These are phyloP conservation scores for Pseudocercospora crystallina DNA, from an alignment of 2,329 filamentous ascomycete genomes.

Conservation along the genomic window DNA sequence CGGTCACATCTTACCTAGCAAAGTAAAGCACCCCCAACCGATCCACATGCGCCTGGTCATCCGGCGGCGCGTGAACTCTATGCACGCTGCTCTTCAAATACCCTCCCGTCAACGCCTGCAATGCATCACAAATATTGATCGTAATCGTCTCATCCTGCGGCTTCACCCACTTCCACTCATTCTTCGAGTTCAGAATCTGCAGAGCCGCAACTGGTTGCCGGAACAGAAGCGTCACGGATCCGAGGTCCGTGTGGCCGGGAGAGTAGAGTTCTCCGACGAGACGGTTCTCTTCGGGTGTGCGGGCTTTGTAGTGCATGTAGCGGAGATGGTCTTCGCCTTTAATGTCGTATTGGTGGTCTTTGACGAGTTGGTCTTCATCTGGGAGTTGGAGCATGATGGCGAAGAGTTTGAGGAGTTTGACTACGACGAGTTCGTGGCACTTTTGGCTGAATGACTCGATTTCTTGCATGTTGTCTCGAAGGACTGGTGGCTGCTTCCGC, in stretches of 20 bases:
- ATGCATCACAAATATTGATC: conserved; percentile 42
- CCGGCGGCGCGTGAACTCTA: conserved; percentile 49
- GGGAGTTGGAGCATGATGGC: conserved; percentile 61
- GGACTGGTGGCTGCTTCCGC: conserved; percentile 23
- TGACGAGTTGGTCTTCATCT: conserved; percentile 56
- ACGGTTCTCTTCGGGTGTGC: conserved; percentile 22
- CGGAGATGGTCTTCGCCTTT: conserved; percentile 62
- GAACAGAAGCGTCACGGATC: conserved; percentile 43
- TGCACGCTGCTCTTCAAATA: conserved; percentile 52
- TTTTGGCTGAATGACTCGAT: conserved; percentile 56
- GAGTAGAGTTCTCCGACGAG: conserved; percentile 22
- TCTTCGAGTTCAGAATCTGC: conserved; percentile 37
- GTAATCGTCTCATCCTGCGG: conserved; percentile 43
- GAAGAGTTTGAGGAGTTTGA: conserved; percentile 59
- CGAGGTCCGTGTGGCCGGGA: conserved; percentile 44
- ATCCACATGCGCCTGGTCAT: conserved; percentile 50
- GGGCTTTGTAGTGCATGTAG: conserved; percentile 30
- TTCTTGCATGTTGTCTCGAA: conserved; percentile 52
- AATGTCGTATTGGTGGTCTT: conserved; percentile 58
- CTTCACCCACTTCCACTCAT: conserved; percentile 42
- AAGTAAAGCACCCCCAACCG: conserved; percentile 55
- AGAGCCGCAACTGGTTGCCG: conserved; percentile 43
- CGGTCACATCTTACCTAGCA: conserved; percentile 43
- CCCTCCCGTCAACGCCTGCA: conserved; percentile 40
- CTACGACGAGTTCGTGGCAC: conserved; percentile 56